Base-by-base conservation (phyloP, 306 rosid genomes). In the Acacia melanoxylon region DNA sequence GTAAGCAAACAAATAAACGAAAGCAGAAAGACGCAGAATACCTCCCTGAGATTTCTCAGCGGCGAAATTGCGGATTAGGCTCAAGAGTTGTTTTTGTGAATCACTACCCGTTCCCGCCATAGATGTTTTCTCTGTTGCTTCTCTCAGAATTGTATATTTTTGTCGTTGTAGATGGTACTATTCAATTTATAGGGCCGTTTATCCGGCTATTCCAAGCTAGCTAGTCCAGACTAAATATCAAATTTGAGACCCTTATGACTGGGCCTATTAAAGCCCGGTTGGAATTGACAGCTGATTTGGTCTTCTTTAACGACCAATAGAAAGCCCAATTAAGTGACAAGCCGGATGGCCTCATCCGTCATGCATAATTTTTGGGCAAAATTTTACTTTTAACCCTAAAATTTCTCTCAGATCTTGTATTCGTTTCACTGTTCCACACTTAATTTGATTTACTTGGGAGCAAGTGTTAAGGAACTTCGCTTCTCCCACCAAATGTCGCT, bases 11-110 rank as follows among this genome's bases (percentile, higher is more conserved):
- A 11, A 72, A 51, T 4, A 6, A 29, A n/a, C 5, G 20, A 83
- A 48, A 15, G 59, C 7, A 4, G 61, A 63, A 71, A 20, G 33
- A 45, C 13, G 62, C 8, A 69, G n/a, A n/a, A 37, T 84, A 95
- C 99, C 98, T 88, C 96, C 97, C 81, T 89, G 92, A 14, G 75
- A 71, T 82, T 89, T 92, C 84, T 95, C 99, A n/a, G 97, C 58
- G 37, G 92, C 94, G 76, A 87, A 86, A 82, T 88, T 89, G 83
- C 90, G 94, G 31, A 95, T 91, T 31, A 92, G 86, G 75, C 84
- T 80, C 44, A 91, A 61, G 70, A 95, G 85, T 29, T 86, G 93
- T 75, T 86, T 93, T 88, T 90, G 89, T 12, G 91, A 11, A 58
- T 95, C 96, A 20, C 72, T 84, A 85, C 85, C 93, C 84, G 89